Evolutionary conservation across 208 protist species (phyloP).

Genomic region (Acanthamoeba sp.): DNA sequence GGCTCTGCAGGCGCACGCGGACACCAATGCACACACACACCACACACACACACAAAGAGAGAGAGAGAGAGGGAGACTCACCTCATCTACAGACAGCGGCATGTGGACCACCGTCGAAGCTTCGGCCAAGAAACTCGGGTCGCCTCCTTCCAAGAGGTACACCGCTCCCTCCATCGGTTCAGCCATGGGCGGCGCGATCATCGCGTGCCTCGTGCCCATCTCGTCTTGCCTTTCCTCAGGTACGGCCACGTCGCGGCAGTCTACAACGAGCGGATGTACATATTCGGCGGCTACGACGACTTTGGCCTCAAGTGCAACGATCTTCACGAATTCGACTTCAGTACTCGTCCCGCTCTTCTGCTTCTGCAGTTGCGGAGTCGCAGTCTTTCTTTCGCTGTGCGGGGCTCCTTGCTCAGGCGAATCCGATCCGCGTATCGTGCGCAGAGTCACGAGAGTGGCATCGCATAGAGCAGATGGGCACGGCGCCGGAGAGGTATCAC

Average conservation of each 20-base stretch:
- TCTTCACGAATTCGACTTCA: constrained; percentile 69
- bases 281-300: constrained; percentile 74
- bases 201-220: background rate
- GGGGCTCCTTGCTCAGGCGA: background rate
- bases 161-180: background rate
- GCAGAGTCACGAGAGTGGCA: constrained; percentile 38
- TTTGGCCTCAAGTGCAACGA: constrained; percentile 77
- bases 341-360: constrained; percentile 23
- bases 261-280: constrained; percentile 68
- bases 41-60: background rate
- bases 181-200: too few species aligned
- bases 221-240: background rate
- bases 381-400: too few species aligned
- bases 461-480: constrained; percentile 56
- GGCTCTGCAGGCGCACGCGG: background rate
- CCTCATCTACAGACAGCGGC: constrained; percentile 1
- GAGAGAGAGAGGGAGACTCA: background rate
- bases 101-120: background rate
- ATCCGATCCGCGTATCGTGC: background rate
- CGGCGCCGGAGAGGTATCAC: constrained; percentile 57
- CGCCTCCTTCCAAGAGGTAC: background rate
- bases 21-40: background rate
- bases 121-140: constrained; percentile 5
- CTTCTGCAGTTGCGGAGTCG: too few species aligned
- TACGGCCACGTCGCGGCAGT: constrained; percentile 67